These are phyloP conservation scores for Obelidium mucronatum DNA, from an alignment of 192 early-diverging fungal genomes.

Conservation along the genomic window DNA sequence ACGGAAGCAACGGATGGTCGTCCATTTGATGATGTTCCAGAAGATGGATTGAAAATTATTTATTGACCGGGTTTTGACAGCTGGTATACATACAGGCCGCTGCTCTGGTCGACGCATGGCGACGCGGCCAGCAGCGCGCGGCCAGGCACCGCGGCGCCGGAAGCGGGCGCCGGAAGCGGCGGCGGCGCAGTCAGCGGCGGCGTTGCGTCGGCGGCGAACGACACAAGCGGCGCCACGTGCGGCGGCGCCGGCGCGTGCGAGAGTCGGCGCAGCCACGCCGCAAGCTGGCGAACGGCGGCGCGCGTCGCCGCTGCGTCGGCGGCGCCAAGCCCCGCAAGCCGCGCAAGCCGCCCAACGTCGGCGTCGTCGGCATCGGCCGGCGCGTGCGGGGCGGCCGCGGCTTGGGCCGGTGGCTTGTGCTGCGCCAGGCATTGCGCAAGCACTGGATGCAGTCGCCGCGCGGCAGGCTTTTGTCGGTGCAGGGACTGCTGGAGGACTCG, in stretches of 20 bases:
- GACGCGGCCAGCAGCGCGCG: background rate
- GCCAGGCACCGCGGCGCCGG: background rate
- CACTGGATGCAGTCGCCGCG: no score
- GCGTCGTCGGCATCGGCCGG: background rate
- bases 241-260: background rate
- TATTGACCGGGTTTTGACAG: no score
- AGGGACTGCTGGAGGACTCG: background rate
- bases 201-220: background rate
- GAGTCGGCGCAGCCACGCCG: background rate
- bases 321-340: background rate
- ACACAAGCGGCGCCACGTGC: background rate
- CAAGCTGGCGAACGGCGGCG: background rate
- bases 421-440: background rate
- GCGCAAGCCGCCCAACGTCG: background rate
- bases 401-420: background rate
- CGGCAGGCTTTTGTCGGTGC: no score
- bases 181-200: background rate
- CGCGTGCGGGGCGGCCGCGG: background rate
- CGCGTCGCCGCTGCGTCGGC: background rate
- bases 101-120: background rate
- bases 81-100: background rate
- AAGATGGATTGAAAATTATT: no score
- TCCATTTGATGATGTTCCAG: no score
- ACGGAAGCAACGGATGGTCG: no score
- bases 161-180: background rate